Evolutionary conservation across 192 early-diverging fungal species (phyloP).

Genomic region (Entophlyctis luteolus): DNA sequence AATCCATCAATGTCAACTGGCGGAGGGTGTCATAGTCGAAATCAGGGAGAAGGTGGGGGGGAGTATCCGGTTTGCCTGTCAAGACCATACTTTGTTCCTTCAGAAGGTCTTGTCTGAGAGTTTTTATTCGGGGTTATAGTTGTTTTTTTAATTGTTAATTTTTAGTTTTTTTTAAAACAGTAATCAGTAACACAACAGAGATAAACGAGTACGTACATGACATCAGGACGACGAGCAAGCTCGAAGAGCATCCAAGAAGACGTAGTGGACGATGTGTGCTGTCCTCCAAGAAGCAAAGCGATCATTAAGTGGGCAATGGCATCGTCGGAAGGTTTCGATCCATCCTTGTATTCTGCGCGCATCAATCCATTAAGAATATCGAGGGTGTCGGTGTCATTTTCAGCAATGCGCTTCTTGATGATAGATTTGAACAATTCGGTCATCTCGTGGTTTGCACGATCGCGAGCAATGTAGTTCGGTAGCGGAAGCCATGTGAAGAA

Average conservation of each 20-base stretch:
- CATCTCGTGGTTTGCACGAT: slow-evolving; percentile 79
- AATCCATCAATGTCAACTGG: slow-evolving; percentile 70
- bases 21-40: slow-evolving; percentile 68
- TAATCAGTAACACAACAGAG: neutral
- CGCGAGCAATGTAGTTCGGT: slow-evolving; percentile 79
- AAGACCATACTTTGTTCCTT: slow-evolving; percentile 65
- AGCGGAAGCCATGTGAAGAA: slow-evolving; percentile 89
- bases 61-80: slow-evolving; percentile 54
- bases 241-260: slow-evolving; percentile 86
- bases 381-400: slow-evolving; percentile 45
- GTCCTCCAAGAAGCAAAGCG: slow-evolving; percentile 94
- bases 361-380: slow-evolving; percentile 77
- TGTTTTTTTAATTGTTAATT: neutral
- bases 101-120: slow-evolving; percentile 50
- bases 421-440: slow-evolving; percentile 73
- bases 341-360: slow-evolving; percentile 84
- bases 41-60: slow-evolving; percentile 41
- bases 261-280: slow-evolving; percentile 92
- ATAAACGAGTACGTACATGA: slow-evolving; percentile 46
- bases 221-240: slow-evolving; percentile 71
- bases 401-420: slow-evolving; percentile 69
- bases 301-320: slow-evolving; percentile 95
- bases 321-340: slow-evolving; percentile 71
- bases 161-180: neutral
- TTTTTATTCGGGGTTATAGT: too few relatives aligned